Evolutionary conservation across 2,329 filamentous ascomycete species (phyloP).

Genomic region (Aaosphaeria pasadenensis): DNA sequence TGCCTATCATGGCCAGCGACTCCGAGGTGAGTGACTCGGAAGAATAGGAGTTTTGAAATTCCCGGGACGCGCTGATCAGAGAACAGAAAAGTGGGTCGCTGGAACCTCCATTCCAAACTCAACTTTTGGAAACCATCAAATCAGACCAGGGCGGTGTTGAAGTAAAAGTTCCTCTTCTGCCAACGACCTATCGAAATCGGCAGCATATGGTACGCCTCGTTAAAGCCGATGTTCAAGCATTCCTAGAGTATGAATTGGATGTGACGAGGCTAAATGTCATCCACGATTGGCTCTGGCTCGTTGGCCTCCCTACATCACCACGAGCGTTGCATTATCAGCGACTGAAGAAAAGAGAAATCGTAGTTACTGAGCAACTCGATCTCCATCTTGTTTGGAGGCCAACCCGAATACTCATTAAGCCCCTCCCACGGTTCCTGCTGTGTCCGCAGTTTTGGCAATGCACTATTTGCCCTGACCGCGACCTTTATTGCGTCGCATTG

Average conservation of each 20-base stretch:
- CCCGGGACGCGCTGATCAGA: not conserved
- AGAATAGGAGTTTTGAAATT: no score
- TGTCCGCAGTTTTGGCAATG: conserved; percentile 15
- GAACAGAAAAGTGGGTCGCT: conserved; percentile 3
- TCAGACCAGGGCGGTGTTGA: not conserved
- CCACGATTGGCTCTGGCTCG: conserved; percentile 17
- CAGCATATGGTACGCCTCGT: conserved; percentile 11
- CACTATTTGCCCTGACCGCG: conserved; percentile 11
- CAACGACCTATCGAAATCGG: conserved; percentile 16
- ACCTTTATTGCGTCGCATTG: conserved; percentile 15
- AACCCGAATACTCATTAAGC: conserved; percentile 16
- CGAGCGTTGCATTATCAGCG: conserved; percentile 17
- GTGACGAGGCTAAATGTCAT: conserved; percentile 14
- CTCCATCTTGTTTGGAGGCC: conserved; percentile 20
- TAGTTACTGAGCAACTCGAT: conserved; percentile 17
- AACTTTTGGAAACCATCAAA: not conserved
- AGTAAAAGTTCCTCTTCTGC: conserved; percentile 8
- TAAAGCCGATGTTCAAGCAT: conserved; percentile 9
- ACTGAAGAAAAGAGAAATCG: conserved; percentile 17
- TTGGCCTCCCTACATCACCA: conserved; percentile 14
- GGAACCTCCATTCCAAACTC: conserved; percentile 12
- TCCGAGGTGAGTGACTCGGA: no score
- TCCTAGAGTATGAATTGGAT: conserved; percentile 14
- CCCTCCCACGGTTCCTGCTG: conserved; percentile 16
- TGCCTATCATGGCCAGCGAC: no score